Base-by-base conservation (phyloP, 371 early-diverging fungal species). In the Mortierella sp. region DNA sequence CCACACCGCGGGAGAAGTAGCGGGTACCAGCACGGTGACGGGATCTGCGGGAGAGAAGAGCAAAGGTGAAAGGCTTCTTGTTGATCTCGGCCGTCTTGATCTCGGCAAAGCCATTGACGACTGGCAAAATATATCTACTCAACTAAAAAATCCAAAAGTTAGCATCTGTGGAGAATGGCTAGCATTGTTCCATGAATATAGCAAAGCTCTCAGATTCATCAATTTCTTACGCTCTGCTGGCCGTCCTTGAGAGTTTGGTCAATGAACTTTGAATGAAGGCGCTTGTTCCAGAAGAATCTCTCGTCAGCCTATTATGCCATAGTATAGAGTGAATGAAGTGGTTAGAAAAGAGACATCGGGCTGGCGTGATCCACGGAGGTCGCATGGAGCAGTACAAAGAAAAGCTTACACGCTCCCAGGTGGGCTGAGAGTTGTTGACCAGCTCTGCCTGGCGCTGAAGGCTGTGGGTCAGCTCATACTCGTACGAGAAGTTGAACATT, bases 1-100 rank as follows among this genome's bases (percentile, higher is more conserved):
- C 98, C n/a, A 97, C 90, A 50, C 99, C 99, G 70, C 99, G 94
- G 44, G 95, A 93, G 81, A 97, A 96, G 86, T 94, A 99, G 45
- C 99, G 94, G 6, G 98, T 81, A 74, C 95, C 96, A 5, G 91
- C 89, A 53, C 97, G 91, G 74, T 91, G 92, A 63, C 93, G 92
- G 47, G 93, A 93, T 65, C 97, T 92, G 39, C 98, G 92, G 8
- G 96, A 92, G 39, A 98, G 89, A 22, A 98, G 86, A 4, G 90
- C 93, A 80, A 95, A 94, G 37, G 87, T 89, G 79, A 98, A 93
- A 14, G 79, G 48, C 24, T 88, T 88, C 70, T 86, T 87, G 66
- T 94, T 91, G 66, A 96, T 88, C 24, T 80, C 79, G 19, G 88
- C 81, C 13, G 84, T 64, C 24, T 79, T 74, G 65, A 94, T 85